Evolutionary conservation across 768 basidiomycete genomes (phyloP).

Genomic region (Mycena vitilis): DNA sequence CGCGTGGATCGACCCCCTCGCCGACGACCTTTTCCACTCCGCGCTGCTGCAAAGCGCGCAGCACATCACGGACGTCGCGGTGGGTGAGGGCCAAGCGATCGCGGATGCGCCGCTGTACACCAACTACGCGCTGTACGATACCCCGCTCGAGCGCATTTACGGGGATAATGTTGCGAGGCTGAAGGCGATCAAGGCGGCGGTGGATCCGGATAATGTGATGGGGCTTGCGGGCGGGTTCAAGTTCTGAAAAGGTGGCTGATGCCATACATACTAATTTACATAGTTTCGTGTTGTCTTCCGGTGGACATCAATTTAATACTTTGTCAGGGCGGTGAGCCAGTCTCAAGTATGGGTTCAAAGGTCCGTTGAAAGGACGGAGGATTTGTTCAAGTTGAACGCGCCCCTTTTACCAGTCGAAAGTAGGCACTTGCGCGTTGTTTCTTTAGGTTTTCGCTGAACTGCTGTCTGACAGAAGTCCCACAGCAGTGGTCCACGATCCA

Average conservation of each 20-base stretch:
- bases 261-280: too few species aligned
- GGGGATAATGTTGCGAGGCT: slow-evolving; percentile 50
- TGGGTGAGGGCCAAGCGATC: slow-evolving; percentile 44
- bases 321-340: too few species aligned
- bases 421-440: too few species aligned
- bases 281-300: too few species aligned
- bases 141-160: slow-evolving; percentile 55
- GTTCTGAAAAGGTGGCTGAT: slow-evolving; percentile 44
- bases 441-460: too few species aligned
- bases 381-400: too few species aligned
- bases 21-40: slow-evolving; percentile 41
- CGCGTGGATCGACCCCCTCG: slow-evolving; percentile 36
- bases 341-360: too few species aligned
- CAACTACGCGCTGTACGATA: slow-evolving; percentile 58
- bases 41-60: slow-evolving; percentile 46
- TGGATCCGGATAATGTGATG: slow-evolving; percentile 61
- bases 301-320: too few species aligned
- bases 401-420: too few species aligned
- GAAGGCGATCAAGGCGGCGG: slow-evolving; percentile 43
- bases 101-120: slow-evolving; percentile 51
- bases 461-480: too few species aligned
- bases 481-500: too few species aligned
- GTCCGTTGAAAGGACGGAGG: too few species aligned
- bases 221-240: slow-evolving; percentile 62
- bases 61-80: slow-evolving; percentile 37